Base-by-base conservation (phyloP, 2,329 filamentous ascomycete species). In the Xylaria hypoxylon region DNA sequence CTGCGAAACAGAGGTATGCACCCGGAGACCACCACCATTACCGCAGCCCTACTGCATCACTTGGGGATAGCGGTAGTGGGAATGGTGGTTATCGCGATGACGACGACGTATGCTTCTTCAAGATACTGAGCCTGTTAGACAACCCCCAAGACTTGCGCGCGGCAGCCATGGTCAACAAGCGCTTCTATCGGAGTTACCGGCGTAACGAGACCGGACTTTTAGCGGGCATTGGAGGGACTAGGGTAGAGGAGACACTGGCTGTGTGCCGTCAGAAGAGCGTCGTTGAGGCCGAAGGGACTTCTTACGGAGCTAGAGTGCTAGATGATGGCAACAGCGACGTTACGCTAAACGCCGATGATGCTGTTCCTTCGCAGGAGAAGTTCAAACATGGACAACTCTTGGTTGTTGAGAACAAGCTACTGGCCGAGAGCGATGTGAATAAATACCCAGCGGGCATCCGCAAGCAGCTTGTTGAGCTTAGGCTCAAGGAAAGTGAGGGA, bases 121-220 rank as follows among this genome's bases (percentile, higher is more conserved):
- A 75, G 7, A 80, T 86, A 11, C 72, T 86, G 22, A 72, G 77
- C 6, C 72, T 79, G 2, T 68, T 84, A 2, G 79, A 80, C 4
- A 74, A 78, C 13, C 69, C 82, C 5, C 75, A 79, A 1, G 83
- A 86, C 67, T 72, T 86, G 10, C 79, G 80, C 51, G 75, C 79
- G 1, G 77, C 79, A 0, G 83, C 83, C 0, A 77, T 81, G 76
- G 75, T 80, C 24, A 82, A 79, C 64, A 79, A 77, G 45, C 73
- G 72, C 3, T 84, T 83, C 67, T 85, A 84, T 44, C 57, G 47
- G 47, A 61, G 52, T 28, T 67, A 69, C 38, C 15, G 40, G 40
- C 58, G 61, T 17, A 45, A 70, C 45, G 35, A 63, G 44, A 24
- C 48, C 57, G 42, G 38, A 48, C 65, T 68, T 1, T 28, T 28